phyloP scores from a whole-genome alignment of 2,329 filamentous ascomycete species.

The Aspergillus bombycis region DNA sequence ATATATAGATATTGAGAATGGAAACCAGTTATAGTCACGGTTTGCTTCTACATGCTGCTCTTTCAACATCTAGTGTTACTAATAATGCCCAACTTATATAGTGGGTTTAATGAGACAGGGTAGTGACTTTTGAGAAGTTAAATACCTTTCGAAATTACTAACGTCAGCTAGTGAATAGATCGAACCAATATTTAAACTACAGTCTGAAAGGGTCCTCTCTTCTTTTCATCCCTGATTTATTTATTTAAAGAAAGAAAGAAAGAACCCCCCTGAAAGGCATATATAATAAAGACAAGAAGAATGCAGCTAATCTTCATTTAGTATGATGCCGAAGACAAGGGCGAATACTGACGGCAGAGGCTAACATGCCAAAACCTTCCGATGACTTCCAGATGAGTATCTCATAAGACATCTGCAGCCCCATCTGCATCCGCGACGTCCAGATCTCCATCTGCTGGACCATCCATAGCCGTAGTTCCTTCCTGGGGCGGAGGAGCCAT shows the following conservation, averaged over 20 bases:
- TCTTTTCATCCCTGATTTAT: background rate
- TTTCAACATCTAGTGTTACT: background rate
- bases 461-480: conserved; percentile 15
- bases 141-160: background rate
- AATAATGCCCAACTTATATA: background rate
- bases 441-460: conserved; percentile 32
- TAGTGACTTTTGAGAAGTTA: background rate
- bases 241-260: background rate
- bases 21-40: background rate
- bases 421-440: conserved; percentile 28
- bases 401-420: conserved; percentile 14
- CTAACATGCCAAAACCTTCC: background rate
- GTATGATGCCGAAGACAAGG: background rate
- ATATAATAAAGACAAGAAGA: conserved; percentile 11
- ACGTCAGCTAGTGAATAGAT: background rate
- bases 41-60: background rate
- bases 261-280: background rate
- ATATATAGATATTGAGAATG: background rate
- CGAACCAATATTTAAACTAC: background rate
- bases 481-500: conserved; percentile 30
- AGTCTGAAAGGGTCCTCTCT: background rate
- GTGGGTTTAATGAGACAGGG: background rate
- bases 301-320: background rate
- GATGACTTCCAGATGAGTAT: background rate
- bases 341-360: background rate